A percentile compares a stretch with the other conserved stretches of the same genome.
Evolutionary conservation across 2,329 filamentous ascomycete genomes (phyloP).

Genomic region (Xylariaceae sp.): DNA sequence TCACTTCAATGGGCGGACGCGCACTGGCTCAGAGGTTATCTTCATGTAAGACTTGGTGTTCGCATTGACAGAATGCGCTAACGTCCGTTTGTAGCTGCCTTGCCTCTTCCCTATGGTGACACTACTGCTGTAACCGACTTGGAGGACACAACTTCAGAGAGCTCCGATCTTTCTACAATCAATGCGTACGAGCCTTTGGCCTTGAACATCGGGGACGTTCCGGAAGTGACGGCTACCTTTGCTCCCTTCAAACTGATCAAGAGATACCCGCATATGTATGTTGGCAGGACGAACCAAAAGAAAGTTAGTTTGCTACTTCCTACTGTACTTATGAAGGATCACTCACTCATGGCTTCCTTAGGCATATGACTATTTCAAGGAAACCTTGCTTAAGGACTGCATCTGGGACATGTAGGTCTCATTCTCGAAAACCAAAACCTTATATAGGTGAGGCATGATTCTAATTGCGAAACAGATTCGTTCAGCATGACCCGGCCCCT

Average conservation of each 20-base stretch:
- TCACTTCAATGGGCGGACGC: constrained; percentile 4
- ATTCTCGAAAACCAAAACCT: not conserved
- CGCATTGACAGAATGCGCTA: not conserved
- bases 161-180: not conserved
- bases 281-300: constrained; percentile 49
- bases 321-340: not conserved
- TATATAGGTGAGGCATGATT: not conserved
- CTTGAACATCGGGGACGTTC: constrained; percentile 26
- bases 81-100: not conserved
- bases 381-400: constrained; percentile 53
- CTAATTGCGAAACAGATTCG: constrained; percentile 9
- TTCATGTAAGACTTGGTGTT: not conserved
- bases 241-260: constrained; percentile 51
- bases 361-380: constrained; percentile 51
- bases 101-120: not conserved
- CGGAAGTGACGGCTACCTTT: constrained; percentile 31
- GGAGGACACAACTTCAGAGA: not conserved
- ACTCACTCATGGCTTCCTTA: constrained; percentile 21
- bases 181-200: constrained; percentile 6
- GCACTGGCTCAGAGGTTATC: not conserved
- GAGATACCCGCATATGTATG: constrained; percentile 57
- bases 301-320: constrained; percentile 35
- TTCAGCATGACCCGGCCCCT: constrained; percentile 42
- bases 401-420: constrained; percentile 68
- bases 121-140: not conserved